Evolutionary conservation across 441 rosid species (phyloP), one percentile per base, ranked within the genome.

Genomic region (Biscutella laevigata): DNA sequence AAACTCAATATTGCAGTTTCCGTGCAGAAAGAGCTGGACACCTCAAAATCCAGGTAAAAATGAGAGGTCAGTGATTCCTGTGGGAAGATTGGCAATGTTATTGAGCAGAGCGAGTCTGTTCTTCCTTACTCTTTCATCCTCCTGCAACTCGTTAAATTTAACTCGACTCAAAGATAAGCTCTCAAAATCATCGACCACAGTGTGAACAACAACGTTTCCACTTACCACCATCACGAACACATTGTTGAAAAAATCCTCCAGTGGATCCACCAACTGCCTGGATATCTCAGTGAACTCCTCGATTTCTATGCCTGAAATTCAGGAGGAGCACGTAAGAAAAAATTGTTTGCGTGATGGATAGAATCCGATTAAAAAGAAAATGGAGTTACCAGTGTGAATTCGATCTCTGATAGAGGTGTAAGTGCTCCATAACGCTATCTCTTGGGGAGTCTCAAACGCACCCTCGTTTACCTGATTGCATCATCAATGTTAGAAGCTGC

Each of bases 141-240:
- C 98, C 96, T 91, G 83, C 77, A 65, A 22, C 35, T n/a, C 27
- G 21, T 38, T 3, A 4, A 1, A 19, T 29, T 41, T 4, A 46
- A 52, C 15, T 35, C 32, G 9, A 29, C 35, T 20, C 21, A n/a
- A 49, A 10, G 1, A 12, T 19, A 36, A 37, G 30, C 50, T 20
- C 22, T 49, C 35, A 5, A 4, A 19, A 61, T 25, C 11, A 19
- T 20, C 25, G 12, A 41, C 16, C 7, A 49, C 9, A 48, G 1
- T 20, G 11, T 30, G 28, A 49, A 46, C 42, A 49, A 46, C 42
- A 17, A 17, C 20, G 4, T 2, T 27, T 40, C 16, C 63, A 74
- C 98, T 41, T 77, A 88, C 98, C 98, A 91, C 98, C 96, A 87
- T 91, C 59, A 91, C 95, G 17, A 91, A 91, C 49, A 88, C 96